A percentile compares a stretch with the other conserved stretches of the same genome.
Evolutionary conservation across 2,329 filamentous ascomycete genomes (phyloP).

Genomic region (Talaromyces amestolkiae): DNA sequence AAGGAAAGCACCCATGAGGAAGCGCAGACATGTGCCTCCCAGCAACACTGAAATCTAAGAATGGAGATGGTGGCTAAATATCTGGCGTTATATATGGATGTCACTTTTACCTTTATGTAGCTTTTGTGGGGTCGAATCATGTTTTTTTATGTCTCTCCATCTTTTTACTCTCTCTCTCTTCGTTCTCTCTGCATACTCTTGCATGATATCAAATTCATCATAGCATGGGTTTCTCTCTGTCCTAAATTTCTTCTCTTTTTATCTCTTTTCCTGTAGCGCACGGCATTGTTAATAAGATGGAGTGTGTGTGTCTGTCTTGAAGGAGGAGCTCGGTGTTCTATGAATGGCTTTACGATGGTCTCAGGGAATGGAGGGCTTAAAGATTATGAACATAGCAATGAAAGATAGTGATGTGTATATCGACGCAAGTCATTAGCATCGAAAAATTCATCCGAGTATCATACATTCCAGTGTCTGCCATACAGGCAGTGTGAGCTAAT

Average conservation of each 20-base stretch:
- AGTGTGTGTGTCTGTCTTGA: not conserved
- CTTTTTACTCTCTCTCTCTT: slow-evolving; percentile 20
- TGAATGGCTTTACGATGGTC: not conserved
- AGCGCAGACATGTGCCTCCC: slow-evolving; percentile 30
- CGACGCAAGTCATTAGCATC: not conserved
- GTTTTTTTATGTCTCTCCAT: slow-evolving; percentile 11
- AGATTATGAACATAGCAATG: not conserved
- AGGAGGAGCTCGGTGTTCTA: not conserved
- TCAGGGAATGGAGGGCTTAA: not conserved
- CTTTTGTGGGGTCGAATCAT: slow-evolving; percentile 14
- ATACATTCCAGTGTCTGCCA: not conserved
- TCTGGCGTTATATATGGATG: slow-evolving; percentile 9
- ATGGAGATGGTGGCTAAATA: slow-evolving; percentile 26
- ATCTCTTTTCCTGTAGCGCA: not conserved
- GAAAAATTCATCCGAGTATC: not conserved
- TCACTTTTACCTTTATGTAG: slow-evolving; percentile 18
- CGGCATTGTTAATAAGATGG: not conserved
- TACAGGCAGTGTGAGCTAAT: not conserved
- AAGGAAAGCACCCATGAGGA: slow-evolving; percentile 45
- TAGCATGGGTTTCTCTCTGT: slow-evolving; percentile 4
- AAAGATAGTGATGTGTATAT: not conserved
- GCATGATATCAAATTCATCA: slow-evolving; percentile 16
- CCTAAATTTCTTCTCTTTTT: not conserved
- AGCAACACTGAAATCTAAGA: slow-evolving; percentile 33
- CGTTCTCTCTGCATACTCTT: not conserved